Evolutionary conservation across 2,329 filamentous ascomycete species (phyloP), one percentile per base, ranked within the genome.

Genomic region (Trichoderma asperellum): DNA sequence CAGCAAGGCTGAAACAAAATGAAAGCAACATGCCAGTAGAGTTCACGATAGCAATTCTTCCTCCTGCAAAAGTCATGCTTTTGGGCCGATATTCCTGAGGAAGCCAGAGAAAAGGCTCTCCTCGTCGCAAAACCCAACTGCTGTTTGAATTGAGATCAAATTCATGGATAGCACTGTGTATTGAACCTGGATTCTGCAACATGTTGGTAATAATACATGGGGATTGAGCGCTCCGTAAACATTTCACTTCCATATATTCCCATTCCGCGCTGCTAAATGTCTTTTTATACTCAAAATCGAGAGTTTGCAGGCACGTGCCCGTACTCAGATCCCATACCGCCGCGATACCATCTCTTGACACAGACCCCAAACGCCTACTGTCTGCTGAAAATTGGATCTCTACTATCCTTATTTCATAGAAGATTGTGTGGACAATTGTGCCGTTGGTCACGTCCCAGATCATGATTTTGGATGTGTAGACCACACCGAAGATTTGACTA

Each of bases 381-480:
- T 43, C 16, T 10, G 40, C 4, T 2, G 18, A 43, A 10, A 43
- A 43, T 3, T n/a, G 6, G 0, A n/a, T 10, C 2, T 3, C 6
- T 4, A 8, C 2, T 3, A 43, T 43, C 18, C 0, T 5, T 10
- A 0, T 43, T n/a, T 2, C 2, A 8, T 0, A n/a, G 10, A 3
- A n/a, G 40, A 43, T 8, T 43, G 40, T 43, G 16, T n/a, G 4
- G 3, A n/a, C 18, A 43, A n/a, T 10, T 8, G 18, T 2, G 18
- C 18, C 18, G 18, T 43, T 43, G 7, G 7, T n/a, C 40, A 3
- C 18, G 7, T 43, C 40, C 40, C 6, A 1, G 18, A 43, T n/a
- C 2, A 8, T 7, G 1, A 43, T 40, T 7, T 40, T 40, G n/a
- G n/a, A n/a, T n/a, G n/a, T n/a, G n/a, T n/a, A n/a, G n/a, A n/a